Percentiles rank a stretch among this genome's conserved stretches.
phyloP scores from a whole-genome alignment of 805 yeast species.

The Saturnispora halmiae region DNA sequence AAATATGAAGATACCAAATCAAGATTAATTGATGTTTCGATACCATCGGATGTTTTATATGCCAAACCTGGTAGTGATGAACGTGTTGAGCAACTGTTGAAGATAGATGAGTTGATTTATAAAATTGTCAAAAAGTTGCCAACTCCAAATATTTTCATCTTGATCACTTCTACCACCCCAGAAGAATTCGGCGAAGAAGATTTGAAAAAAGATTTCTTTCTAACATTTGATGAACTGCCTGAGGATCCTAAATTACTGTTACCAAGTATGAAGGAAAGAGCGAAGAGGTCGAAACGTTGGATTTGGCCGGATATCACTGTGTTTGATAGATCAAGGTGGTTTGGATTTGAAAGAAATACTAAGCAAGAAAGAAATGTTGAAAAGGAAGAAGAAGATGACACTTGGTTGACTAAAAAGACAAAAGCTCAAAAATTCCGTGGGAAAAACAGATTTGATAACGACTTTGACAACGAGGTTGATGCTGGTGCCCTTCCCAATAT shows the following conservation, averaged over 20 bases:
- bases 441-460: slow-evolving; percentile 11
- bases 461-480: slow-evolving; percentile 24
- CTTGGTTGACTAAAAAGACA: slow-evolving; percentile 25
- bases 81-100: slow-evolving; percentile 15
- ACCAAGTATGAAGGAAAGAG: slow-evolving; percentile 23
- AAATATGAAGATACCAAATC: slow-evolving; percentile 54
- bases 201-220: slow-evolving; percentile 11
- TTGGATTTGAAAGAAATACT: slow-evolving; percentile 49
- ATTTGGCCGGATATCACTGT: slow-evolving; percentile 50
- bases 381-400: slow-evolving; percentile 21
- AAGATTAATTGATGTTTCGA: slow-evolving; percentile 52
- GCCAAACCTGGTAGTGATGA: slow-evolving; percentile 35
- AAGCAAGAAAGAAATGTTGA: slow-evolving; percentile 22
- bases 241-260: slow-evolving; percentile 27
- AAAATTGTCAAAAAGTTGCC: slow-evolving; percentile 60
- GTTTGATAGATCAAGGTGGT: slow-evolving; percentile 38
- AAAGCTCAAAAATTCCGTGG: slow-evolving; percentile 14
- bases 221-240: slow-evolving; percentile 26
- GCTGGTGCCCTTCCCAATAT: neutral
- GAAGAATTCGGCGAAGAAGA: slow-evolving; percentile 17
- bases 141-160: slow-evolving; percentile 57
- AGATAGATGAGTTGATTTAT: slow-evolving; percentile 34
- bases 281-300: slow-evolving; percentile 24
- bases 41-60: slow-evolving; percentile 38
- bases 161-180: slow-evolving; percentile 40